These are phyloP conservation scores for Lophiotrema nucula DNA, from an alignment of 495 filamentous ascomycete genomes.

Conservation along the genomic window DNA sequence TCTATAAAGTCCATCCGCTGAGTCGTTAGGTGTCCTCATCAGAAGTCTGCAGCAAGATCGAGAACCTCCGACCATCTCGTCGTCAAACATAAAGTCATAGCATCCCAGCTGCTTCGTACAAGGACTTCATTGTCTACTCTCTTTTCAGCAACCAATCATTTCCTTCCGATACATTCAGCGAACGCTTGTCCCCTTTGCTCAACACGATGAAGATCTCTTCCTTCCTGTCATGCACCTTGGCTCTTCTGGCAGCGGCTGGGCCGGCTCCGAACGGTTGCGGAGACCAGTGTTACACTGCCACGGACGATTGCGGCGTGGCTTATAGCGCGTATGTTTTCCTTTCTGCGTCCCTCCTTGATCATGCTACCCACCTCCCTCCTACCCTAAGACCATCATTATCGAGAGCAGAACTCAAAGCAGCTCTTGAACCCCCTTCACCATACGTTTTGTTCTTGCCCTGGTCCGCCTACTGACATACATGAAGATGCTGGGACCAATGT, in stretches of 20 bases:
- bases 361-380: background rate
- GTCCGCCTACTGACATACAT: background rate
- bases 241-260: background rate
- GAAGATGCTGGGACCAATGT: constrained; percentile 8
- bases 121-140: background rate
- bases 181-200: background rate
- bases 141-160: background rate
- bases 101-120: background rate
- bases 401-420: background rate
- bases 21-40: background rate
- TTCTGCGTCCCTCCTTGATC: background rate
- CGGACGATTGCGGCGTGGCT: background rate
- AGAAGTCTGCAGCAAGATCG: background rate
- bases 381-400: background rate
- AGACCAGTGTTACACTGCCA: constrained; percentile 4
- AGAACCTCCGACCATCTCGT: background rate
- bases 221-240: background rate
- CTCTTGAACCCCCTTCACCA: too few species aligned
- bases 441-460: too few species aligned
- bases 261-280: constrained; percentile 4
- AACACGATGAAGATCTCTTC: background rate
- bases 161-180: background rate
- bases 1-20: too few species aligned
- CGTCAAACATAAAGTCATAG: background rate
- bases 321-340: background rate